Conservation (phyloP, 179 eudicot genomes). For the Spergularia azorica region DNA sequence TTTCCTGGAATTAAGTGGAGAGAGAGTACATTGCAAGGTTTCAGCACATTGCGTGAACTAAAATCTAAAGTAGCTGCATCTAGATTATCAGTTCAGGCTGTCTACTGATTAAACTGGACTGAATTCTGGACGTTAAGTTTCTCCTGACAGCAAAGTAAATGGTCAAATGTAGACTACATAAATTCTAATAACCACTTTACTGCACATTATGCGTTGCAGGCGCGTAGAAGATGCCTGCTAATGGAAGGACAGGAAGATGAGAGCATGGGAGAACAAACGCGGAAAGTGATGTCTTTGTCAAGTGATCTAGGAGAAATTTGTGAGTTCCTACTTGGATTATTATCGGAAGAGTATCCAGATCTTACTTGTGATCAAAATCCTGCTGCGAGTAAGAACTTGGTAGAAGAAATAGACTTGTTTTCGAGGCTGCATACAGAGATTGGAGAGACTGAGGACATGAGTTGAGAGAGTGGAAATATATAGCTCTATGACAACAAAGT, state of each 20-base stretch:
- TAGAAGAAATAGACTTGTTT: constrained; percentile 67
- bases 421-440: constrained; percentile 43
- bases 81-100: no score
- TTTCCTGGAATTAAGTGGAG: no score
- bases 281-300: constrained; percentile 33
- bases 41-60: not conserved
- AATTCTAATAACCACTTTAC: not conserved
- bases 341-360: constrained; percentile 38
- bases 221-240: constrained; percentile 49
- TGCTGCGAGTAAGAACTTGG: constrained; percentile 31
- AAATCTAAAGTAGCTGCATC: not conserved
- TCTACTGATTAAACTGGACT: not conserved
- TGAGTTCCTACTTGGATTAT: constrained; percentile 49
- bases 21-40: not conserved
- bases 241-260: constrained; percentile 41
- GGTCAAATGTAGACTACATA: not conserved
- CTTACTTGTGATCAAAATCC: constrained; percentile 18
- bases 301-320: constrained; percentile 47
- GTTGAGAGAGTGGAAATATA: not conserved
- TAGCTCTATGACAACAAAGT: no score
- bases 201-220: constrained; percentile 44
- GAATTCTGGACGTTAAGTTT: not conserved
- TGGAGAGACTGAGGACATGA: constrained; percentile 17
- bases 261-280: constrained; percentile 32
- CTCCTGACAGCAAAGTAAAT: not conserved